phyloP scores from a whole-genome alignment of 169 alveolate genomes.

The Plasmodium knowlesi region DNA sequence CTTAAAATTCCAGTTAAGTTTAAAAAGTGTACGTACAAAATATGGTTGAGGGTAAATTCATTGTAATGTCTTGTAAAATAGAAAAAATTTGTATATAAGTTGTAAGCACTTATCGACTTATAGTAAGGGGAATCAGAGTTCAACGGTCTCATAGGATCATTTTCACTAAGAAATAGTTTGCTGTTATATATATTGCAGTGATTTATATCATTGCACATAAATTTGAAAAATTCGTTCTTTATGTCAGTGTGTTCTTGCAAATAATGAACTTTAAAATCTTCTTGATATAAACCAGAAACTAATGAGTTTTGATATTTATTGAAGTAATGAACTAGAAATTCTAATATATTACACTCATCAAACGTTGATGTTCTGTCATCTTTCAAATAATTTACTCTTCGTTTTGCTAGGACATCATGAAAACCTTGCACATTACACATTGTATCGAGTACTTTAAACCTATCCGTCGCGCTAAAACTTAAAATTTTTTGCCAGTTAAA shows the following conservation, averaged over 20 bases:
- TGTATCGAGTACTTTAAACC: constrained; percentile 32
- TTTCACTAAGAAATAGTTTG: not conserved
- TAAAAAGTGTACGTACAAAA: constrained; percentile 25
- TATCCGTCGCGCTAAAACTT: constrained; percentile 5
- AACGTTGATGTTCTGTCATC: not conserved
- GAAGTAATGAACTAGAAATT: constrained; percentile 40
- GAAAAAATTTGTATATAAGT: constrained; percentile 8
- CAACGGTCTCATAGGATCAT: not conserved
- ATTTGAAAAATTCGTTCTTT: constrained; percentile 29
- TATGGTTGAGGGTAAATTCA: not conserved
- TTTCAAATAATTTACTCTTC: constrained; percentile 42
- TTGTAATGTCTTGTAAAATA: constrained; percentile 20
- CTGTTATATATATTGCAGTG: constrained; percentile 36
- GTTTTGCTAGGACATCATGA: not conserved
- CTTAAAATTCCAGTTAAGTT: constrained; percentile 41
- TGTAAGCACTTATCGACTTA: not conserved
- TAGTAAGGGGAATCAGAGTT: not conserved
- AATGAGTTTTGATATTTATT: constrained; percentile 41
- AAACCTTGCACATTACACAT: constrained; percentile 23
- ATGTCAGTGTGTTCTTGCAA: constrained; percentile 19
- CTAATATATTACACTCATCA: constrained; percentile 50
- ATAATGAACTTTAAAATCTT: not conserved
- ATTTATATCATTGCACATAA: constrained; percentile 16
- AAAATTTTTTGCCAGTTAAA: constrained; percentile 59
- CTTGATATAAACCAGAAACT: constrained; percentile 2